Base-by-base conservation (phyloP, 2,329 filamentous ascomycete species). In the Penicillium aurantiogriseum region DNA sequence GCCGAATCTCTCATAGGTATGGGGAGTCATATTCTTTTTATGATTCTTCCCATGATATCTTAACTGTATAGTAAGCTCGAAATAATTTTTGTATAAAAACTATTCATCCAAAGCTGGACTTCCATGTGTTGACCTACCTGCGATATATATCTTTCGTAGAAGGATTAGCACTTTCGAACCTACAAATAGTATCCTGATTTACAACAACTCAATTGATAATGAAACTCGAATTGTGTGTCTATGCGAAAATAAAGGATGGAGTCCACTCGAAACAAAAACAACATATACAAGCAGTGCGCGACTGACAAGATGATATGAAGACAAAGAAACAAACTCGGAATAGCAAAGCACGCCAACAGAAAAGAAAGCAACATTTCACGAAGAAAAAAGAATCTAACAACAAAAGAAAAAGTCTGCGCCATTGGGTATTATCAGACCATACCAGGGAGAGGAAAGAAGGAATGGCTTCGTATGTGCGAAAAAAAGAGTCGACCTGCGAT, bases 401-500 rank as follows among this genome's bases (percentile, higher is more conserved):
- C 33, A 43, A 61, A 54, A 38, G 35, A 56, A 52, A 53, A 36
- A 56, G 42, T 56, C 59, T 60, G 62, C 57, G 57, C 39, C 58
- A 55, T 21, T 59, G 63, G 60, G 64, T 66, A 66, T 68, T 64
- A 62, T 54, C 59, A 65, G 60, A 56, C 48, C 46, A 47, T 53
- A 36, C 56, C 56, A 48, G 52, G 29, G 31, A 53, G 54, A 42
- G 54, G 44, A 51, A 60, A 29, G 62, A 58, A 57, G 45, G 60
- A 64, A 60, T 64, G 57, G 55, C 42, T 59, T 61, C 60, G 54
- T 66, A 60, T 56, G 58, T 60, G 56, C 57, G 48, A 61, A 52
- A 31, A 31, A 56, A 54, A 62, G 57, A 63, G 65, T 70, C 69
- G 68, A 63, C 68, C 68, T 57, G 69, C 68, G 67, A 70, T 65